Conservation (phyloP, 164 flowering plant species). For the Brasenia schreberi region DNA sequence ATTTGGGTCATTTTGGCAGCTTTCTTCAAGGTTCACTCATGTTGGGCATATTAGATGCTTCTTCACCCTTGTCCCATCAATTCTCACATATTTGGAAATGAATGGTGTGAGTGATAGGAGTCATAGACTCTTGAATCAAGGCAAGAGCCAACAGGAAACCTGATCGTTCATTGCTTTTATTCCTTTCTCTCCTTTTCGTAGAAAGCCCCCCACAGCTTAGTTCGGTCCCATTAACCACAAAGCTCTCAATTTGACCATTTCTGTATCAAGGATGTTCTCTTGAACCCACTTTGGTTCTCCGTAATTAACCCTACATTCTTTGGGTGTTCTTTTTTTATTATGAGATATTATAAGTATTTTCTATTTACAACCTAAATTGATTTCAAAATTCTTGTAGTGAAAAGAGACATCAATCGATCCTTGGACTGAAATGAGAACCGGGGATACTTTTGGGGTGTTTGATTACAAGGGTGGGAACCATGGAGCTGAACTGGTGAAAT, state of each 20-base stretch:
- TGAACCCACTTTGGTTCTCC: neutral
- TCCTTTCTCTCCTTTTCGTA: neutral
- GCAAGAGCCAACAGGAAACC: neutral
- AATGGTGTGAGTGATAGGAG: neutral
- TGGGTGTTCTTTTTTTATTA: neutral
- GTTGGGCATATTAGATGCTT: neutral
- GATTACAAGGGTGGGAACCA: too few relatives aligned
- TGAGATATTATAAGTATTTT: neutral
- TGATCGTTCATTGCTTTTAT: neutral
- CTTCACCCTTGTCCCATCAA: neutral
- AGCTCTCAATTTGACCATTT: neutral
- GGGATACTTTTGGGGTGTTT: too few relatives aligned
- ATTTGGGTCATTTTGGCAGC: neutral
- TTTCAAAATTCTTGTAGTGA: too few relatives aligned
- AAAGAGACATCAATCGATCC: too few relatives aligned
- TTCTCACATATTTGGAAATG: neutral
- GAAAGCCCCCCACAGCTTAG: neutral
- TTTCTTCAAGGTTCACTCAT: neutral
- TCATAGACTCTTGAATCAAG: neutral
- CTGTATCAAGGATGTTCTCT: neutral
- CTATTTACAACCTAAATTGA: too few relatives aligned
- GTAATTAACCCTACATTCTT: too few relatives aligned
- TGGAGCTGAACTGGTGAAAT: too few relatives aligned
- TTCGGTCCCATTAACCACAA: neutral
- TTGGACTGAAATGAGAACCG: too few relatives aligned